Conservation (phyloP, 2,329 filamentous ascomycete species). For the Colletotrichum lentis region DNA sequence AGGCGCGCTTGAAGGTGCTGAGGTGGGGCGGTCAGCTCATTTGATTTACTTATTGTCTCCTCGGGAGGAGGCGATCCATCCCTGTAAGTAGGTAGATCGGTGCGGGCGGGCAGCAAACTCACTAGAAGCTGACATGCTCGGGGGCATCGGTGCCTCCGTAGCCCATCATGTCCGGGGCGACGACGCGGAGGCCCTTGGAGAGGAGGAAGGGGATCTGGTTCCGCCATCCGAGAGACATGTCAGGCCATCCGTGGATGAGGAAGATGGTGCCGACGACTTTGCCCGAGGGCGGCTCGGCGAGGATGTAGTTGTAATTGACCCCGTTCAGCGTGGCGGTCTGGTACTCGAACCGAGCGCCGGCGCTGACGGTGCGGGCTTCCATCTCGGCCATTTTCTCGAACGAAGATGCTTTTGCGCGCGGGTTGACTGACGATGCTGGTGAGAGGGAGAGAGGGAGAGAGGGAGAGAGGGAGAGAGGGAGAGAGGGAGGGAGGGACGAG, state of each 20-base stretch:
- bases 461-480: too few species aligned
- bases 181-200: constrained; percentile 72
- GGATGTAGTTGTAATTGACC: constrained; percentile 69
- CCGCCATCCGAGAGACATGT: constrained; percentile 78
- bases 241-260: constrained; percentile 73
- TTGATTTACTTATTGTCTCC: too few species aligned
- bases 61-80: too few species aligned
- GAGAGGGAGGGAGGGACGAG: too few species aligned
- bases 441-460: neutral
- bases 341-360: constrained; percentile 15
- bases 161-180: constrained; percentile 80
- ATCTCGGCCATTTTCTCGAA: constrained; percentile 2
- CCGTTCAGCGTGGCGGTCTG: constrained; percentile 47
- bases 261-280: constrained; percentile 52
- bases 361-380: neutral
- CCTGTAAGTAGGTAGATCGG: too few species aligned
- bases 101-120: neutral
- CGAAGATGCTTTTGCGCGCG: neutral
- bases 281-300: constrained; percentile 53
- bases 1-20: constrained; percentile 73
- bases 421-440: constrained; percentile 3
- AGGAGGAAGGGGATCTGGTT: constrained; percentile 78
- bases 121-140: constrained; percentile 43
- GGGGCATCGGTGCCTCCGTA: constrained; percentile 76
- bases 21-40: constrained; percentile 50